Evolutionary conservation across 2,329 filamentous ascomycete genomes (phyloP).

Genomic region (Sarocladium kiliense): DNA sequence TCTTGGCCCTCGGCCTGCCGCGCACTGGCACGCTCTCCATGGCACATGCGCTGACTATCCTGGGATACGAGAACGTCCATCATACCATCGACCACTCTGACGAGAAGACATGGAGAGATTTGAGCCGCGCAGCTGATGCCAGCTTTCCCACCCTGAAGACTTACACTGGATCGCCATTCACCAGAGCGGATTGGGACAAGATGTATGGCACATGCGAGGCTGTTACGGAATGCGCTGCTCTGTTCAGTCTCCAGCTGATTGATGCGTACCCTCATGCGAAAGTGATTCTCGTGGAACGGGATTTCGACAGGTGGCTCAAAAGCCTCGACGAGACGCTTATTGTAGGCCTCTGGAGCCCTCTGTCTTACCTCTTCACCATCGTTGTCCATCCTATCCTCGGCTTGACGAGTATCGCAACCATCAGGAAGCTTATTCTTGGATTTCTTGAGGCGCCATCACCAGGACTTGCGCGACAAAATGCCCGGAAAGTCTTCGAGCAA

Average conservation of each 20-base stretch:
- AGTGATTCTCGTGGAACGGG: conserved; percentile 15
- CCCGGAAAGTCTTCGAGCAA: conserved; percentile 19
- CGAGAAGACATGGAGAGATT: conserved; percentile 17
- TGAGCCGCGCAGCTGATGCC: conserved; percentile 24
- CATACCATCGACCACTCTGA: conserved; percentile 20
- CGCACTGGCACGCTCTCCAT: conserved; percentile 30
- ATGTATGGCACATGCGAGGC: conserved; percentile 12
- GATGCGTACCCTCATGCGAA: conserved; percentile 16
- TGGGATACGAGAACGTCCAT: conserved; percentile 28
- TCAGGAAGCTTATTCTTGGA: conserved; percentile 22
- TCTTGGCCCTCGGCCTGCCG: conserved; percentile 24
- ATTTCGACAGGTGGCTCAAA: conserved; percentile 15
- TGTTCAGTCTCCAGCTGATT: conserved; percentile 14
- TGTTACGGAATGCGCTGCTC: conserved; percentile 14
- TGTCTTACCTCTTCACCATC: conserved; percentile 13
- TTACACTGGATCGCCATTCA: conserved; percentile 19
- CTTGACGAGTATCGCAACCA: conserved; percentile 17
- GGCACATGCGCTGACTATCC: conserved; percentile 22
- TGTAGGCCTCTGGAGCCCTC: conserved; percentile 16
- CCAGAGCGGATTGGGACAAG: conserved; percentile 10
- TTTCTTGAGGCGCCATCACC: conserved; percentile 18
- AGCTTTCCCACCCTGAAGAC: conserved; percentile 20
- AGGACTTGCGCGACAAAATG: conserved; percentile 17
- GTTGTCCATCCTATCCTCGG: conserved; percentile 26
- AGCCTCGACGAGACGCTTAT: conserved; percentile 15